Conservation (phyloP, 257 asterid species). For the Avicennia marina region DNA sequence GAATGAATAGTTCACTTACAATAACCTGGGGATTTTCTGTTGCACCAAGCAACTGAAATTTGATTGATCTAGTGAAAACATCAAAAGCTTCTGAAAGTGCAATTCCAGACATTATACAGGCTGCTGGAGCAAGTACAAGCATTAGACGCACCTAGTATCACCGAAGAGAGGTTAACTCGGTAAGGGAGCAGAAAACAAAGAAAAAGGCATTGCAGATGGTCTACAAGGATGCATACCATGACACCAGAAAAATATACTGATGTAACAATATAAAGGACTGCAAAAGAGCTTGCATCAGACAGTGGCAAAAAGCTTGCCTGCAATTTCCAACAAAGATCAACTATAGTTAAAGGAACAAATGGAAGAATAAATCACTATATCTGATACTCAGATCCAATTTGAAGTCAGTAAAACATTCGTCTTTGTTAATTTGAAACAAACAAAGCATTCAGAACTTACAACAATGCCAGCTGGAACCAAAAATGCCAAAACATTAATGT, state of each 20-base stretch:
- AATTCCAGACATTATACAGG: conserved; percentile 98
- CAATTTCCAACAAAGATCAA: conserved; percentile 22
- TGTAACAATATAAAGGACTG: conserved; percentile 87
- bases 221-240: conserved; percentile 55
- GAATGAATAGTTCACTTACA: conserved; percentile 40
- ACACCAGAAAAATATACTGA: conserved; percentile 98
- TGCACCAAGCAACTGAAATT: conserved; percentile 49
- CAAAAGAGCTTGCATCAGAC: conserved; percentile 97
- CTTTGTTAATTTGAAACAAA: too few species aligned
- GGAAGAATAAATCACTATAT: conserved; percentile 8
- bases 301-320: conserved; percentile 98
- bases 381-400: neutral
- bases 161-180: conserved; percentile 16
- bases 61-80: conserved; percentile 81
- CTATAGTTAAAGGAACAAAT: conserved; percentile 7
- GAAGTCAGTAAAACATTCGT: conserved; percentile 8
- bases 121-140: conserved; percentile 99
- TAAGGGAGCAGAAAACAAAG: conserved; percentile 5
- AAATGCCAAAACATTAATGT: conserved; percentile 92
- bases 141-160: conserved; percentile 83
- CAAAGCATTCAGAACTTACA: conserved; percentile 55
- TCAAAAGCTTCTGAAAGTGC: conserved; percentile 95
- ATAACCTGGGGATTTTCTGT: conserved; percentile 30
- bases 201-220: neutral
- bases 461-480: conserved; percentile 97